Base-by-base conservation (phyloP, 1,284 basidiomycete species). In the Sporisorium sorghi region DNA sequence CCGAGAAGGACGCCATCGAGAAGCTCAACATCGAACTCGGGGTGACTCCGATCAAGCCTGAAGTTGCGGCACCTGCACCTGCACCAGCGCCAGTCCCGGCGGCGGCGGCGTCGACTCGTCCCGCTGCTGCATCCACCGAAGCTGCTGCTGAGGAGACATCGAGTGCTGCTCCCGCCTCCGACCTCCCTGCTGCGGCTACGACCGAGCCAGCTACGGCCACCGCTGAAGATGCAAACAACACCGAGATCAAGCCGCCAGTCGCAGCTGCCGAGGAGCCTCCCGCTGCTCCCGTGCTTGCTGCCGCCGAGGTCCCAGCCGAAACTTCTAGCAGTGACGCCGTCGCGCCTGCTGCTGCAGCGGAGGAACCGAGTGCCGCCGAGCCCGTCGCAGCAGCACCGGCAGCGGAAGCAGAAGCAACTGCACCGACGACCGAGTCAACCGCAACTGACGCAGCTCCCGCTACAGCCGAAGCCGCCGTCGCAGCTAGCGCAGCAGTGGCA, bases 21-120 rank as follows among this genome's bases (percentile, higher is more conserved):
- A 59, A 65, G 35, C 53, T 75, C 26, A 75, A 75, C 32, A 14
- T 62, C 11, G 54, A 63, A 15, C 65, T 73, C 6, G 64, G 70
- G 3, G 53, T 73, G 6, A 58, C 67, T 9, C 47, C 33, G 11
- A 19, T 40, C 30, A 35, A 40, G 44, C 33, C 48, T 3, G 24
- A 47, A 21, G 50, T 28, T 24, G 44, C 48, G 24, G 32, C 51
- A 12, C 32, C 62, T 3, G 44, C 58, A n/a, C 42, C 61, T 17
- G 40, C 37, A 9, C 53, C 61, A 37, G 35, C 49, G 21, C 49
- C 51, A 3, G 24, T 32, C 11, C 11, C 50, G 3, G 23, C 56
- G 5, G 30, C 33, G 5, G 33, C 40, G 23, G 53, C 55, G 15
- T 24, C 46, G 23, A 40, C 37, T 40, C 37, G n/a, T 40, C 24